These are phyloP conservation scores for Aspergillus transmontanensis DNA, from an alignment of 2,329 filamentous ascomycete species.

Conservation along the genomic window DNA sequence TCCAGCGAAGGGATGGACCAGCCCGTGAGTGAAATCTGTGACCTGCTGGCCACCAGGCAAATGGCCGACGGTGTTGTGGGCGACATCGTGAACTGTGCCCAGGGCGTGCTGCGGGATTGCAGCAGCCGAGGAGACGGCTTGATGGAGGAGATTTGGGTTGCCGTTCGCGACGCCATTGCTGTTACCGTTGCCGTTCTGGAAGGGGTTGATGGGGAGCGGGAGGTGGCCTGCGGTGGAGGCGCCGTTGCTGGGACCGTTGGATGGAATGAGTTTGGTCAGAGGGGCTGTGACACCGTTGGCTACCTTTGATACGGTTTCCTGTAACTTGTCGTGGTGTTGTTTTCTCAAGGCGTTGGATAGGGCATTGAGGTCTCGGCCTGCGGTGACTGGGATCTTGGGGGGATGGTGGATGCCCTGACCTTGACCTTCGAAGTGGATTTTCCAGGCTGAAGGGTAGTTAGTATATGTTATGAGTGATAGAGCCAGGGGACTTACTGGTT, in stretches of 20 bases:
- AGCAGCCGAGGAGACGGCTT: background rate
- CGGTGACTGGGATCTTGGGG: background rate
- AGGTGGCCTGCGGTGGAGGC: background rate
- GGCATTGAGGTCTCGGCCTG: background rate
- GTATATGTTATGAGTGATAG: background rate
- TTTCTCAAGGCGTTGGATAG: background rate
- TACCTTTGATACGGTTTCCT: background rate
- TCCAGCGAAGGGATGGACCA: background rate
- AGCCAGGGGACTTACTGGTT: slow-evolving; percentile 44
- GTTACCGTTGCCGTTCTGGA: background rate
- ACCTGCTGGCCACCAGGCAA: background rate
- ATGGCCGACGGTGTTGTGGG: background rate
- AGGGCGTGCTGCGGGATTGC: background rate
- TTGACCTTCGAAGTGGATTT: slow-evolving; percentile 18
- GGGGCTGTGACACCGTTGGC: background rate
- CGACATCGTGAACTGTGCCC: background rate
- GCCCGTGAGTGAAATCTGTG: background rate
- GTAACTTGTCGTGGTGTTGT: background rate
- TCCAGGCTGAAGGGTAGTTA: slow-evolving; percentile 18
- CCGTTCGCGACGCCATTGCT: background rate
- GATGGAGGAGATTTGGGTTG: background rate
- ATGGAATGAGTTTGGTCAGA: background rate
- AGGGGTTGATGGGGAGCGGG: background rate
- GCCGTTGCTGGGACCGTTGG: background rate
- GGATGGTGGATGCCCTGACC: slow-evolving; percentile 2